Evolutionary conservation across 1,284 basidiomycete genomes (phyloP).

Genomic region (Gymnopus androsaceus): DNA sequence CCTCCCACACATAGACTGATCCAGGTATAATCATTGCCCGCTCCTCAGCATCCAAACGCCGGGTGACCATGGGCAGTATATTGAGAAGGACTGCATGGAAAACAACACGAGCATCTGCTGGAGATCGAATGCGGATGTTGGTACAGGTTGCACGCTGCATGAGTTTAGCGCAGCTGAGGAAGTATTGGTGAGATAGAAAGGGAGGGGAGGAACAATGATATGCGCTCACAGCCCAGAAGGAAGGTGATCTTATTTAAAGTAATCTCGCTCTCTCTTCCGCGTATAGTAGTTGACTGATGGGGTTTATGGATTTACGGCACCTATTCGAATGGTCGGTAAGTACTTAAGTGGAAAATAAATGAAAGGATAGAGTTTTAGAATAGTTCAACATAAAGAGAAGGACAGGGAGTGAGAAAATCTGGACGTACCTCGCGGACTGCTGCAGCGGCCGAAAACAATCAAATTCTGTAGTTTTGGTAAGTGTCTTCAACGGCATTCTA

Average conservation of each 20-base stretch:
- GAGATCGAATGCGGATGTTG: constrained; percentile 53
- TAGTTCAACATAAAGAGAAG: constrained; percentile 26
- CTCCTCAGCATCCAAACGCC: constrained; percentile 75
- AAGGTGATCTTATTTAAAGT: constrained; percentile 16
- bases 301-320: constrained; percentile 39
- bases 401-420: constrained; percentile 16
- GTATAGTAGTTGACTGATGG: constrained; percentile 38
- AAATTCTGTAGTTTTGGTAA: no score
- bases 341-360: constrained; percentile 24
- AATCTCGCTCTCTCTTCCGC: background rate
- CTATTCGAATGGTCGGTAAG: constrained; percentile 27
- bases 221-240: constrained; percentile 14
- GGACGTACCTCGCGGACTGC: background rate
- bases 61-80: constrained; percentile 72
- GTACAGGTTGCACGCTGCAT: constrained; percentile 52
- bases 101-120: constrained; percentile 72
- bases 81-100: constrained; percentile 73
- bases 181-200: background rate
- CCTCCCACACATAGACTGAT: constrained; percentile 82
- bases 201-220: constrained; percentile 9
- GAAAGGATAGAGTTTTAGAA: constrained; percentile 53
- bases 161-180: constrained; percentile 14
- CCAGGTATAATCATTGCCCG: constrained; percentile 62
- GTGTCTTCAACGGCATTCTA: background rate
- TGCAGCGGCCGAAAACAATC: background rate